Evolutionary conservation across 805 yeast genomes (phyloP).

Genomic region (Metschnikowia hibisci): DNA sequence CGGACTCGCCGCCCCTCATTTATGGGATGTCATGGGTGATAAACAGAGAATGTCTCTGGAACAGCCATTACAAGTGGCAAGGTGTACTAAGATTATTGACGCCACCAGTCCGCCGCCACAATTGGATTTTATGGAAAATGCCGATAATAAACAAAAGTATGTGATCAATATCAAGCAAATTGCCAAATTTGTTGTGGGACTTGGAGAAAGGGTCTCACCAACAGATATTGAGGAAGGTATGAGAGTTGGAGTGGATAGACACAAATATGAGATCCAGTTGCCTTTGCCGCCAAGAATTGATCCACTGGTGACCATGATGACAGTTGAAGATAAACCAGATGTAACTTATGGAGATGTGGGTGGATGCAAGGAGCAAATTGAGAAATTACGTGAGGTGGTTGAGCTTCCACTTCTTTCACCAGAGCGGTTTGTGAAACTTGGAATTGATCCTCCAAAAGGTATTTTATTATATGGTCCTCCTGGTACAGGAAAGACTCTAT

Average conservation of each 20-base stretch:
- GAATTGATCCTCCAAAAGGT: slow-evolving; percentile 99
- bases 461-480: slow-evolving; percentile 96
- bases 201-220: slow-evolving; percentile 96
- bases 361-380: slow-evolving; percentile 98
- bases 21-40: slow-evolving; percentile 98
- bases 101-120: slow-evolving; percentile 39
- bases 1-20: slow-evolving; percentile 93
- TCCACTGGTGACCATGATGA: slow-evolving; percentile 99
- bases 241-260: slow-evolving; percentile 99
- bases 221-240: slow-evolving; percentile 99
- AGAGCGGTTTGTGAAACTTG: slow-evolving; percentile 92
- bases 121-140: slow-evolving; percentile 42
- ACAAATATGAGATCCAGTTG: slow-evolving; percentile 92
- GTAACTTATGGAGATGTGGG: slow-evolving; percentile 98
- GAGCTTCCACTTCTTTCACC: slow-evolving; percentile 59
- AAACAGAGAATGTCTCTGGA: slow-evolving; percentile 89
- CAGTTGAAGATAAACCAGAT: slow-evolving; percentile 98
- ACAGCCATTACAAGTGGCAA: slow-evolving; percentile 95
- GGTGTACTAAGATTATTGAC: slow-evolving; percentile 95
- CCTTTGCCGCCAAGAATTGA: slow-evolving; percentile 98
- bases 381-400: slow-evolving; percentile 32
- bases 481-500: slow-evolving; percentile 96
- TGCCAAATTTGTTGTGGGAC: slow-evolving; percentile 94
- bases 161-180: slow-evolving; percentile 96
- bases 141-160: slow-evolving; percentile 85